A percentile compares a stretch with the other conserved stretches of the same genome.
These are phyloP conservation scores for Boletus reticulatus DNA, from an alignment of 768 basidiomycete genomes.

Conservation along the genomic window DNA sequence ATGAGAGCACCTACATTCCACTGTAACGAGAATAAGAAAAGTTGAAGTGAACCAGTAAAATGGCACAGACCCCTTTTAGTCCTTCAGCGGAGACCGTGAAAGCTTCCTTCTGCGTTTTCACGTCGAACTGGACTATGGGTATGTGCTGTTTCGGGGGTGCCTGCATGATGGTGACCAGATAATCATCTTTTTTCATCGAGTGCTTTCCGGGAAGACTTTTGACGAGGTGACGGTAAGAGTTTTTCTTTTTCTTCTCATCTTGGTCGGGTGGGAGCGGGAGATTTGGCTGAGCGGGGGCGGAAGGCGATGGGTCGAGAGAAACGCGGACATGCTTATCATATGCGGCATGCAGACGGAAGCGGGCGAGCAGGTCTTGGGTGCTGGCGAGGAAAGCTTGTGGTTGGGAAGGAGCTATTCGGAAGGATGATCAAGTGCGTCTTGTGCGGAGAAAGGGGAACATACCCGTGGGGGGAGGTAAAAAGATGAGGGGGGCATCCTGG, in stretches of 20 bases:
- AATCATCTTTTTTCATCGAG: conserved; percentile 78
- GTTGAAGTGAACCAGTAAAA: conserved; percentile 2
- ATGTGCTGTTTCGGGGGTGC: conserved; percentile 70
- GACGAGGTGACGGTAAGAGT: conserved; percentile 73
- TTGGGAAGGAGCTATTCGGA: conserved; percentile 30
- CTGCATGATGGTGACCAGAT: conserved; percentile 61
- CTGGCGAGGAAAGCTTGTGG: conserved; percentile 52
- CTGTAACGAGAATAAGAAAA: conserved; percentile 35
- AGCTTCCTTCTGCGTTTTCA: conserved; percentile 65
- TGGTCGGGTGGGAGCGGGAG: conserved; percentile 50
- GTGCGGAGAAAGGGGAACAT: conserved; percentile 12
- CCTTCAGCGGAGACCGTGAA: conserved; percentile 73
- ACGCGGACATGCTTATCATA: conserved; percentile 83
- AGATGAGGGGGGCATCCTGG: conserved; percentile 22
- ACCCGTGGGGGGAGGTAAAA: conserved; percentile 35
- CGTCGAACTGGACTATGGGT: conserved; percentile 60
- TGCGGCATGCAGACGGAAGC: conserved; percentile 67
- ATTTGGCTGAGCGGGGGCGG: conserved; percentile 32
- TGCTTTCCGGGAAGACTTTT: conserved; percentile 79
- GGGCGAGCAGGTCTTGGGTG: conserved; percentile 76
- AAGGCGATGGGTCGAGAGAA: conserved; percentile 30
- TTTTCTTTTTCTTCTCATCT: conserved; percentile 70
- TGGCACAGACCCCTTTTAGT: conserved; percentile 61
- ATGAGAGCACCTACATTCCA: conserved; percentile 67
- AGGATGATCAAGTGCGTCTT: conserved; percentile 14